Conservation (phyloP, 148 eudicot genomes). For the Mesembryanthemum crystallinum region DNA sequence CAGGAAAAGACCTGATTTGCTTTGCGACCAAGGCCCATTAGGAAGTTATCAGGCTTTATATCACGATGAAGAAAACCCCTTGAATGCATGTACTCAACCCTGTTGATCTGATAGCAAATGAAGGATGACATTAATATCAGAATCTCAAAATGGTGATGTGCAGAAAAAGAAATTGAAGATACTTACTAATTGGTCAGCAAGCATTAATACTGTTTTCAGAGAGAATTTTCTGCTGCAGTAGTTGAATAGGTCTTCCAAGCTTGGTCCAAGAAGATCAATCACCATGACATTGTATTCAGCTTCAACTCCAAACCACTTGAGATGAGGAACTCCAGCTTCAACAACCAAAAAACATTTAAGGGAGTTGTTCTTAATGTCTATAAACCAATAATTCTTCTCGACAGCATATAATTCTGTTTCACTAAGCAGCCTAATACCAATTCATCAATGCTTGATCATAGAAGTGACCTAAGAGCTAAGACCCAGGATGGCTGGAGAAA, state of each 20-base stretch:
- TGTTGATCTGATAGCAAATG: constrained; percentile 47
- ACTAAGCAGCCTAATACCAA: background rate
- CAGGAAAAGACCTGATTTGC: constrained; percentile 67
- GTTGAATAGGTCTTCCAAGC: constrained; percentile 81
- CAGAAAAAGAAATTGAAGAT: constrained; percentile 1
- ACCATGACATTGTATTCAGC: constrained; percentile 82
- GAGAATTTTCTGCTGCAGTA: constrained; percentile 70
- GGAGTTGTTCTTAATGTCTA: background rate
- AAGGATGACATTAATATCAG: constrained; percentile 11
- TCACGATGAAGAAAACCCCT: constrained; percentile 96
- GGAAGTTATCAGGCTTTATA: constrained; percentile 83
- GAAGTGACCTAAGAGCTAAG: no score
- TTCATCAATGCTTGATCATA: background rate
- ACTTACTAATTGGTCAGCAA: constrained; percentile 87
- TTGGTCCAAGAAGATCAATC: constrained; percentile 91
- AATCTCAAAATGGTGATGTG: constrained; percentile 9
- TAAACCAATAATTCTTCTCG: background rate
- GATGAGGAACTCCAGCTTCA: constrained; percentile 73
- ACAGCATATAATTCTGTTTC: background rate
- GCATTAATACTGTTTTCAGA: constrained; percentile 83
- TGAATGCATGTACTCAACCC: constrained; percentile 83
- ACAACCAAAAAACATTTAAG: constrained; percentile 3
- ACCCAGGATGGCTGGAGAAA: background rate
- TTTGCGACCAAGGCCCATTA: constrained; percentile 90
- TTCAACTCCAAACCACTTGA: constrained; percentile 87